Evolutionary conservation across 2,329 filamentous ascomycete genomes (phyloP).

Genomic region (Fusarium sp.): DNA sequence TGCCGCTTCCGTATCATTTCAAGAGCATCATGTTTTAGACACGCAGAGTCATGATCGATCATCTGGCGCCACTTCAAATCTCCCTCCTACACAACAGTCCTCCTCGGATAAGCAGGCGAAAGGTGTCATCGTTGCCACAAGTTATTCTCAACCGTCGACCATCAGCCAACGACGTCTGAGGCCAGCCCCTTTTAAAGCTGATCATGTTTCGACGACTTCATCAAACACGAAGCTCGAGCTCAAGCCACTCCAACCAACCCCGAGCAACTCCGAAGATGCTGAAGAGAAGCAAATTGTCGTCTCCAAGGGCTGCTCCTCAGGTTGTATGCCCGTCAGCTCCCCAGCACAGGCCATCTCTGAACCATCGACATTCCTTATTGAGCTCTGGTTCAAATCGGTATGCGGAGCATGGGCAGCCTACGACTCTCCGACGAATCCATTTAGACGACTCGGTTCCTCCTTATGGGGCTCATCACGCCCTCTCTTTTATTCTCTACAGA

Average conservation of each 20-base stretch:
- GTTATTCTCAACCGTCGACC: background rate
- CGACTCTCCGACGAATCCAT: conserved; percentile 33
- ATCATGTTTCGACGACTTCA: background rate
- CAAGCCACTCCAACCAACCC: background rate
- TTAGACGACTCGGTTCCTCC: conserved; percentile 26
- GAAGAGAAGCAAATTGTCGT: background rate
- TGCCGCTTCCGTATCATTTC: conserved; percentile 24
- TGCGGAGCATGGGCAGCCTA: conserved; percentile 39
- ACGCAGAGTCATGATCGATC: background rate
- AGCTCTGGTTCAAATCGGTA: conserved; percentile 38
- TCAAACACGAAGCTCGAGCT: conserved; percentile 2
- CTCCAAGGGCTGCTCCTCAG: background rate
- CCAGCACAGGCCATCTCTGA: conserved; percentile 28
- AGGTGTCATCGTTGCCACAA: fast-evolving
- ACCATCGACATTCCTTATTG: conserved; percentile 27
- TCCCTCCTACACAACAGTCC: background rate
- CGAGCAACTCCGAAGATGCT: background rate
- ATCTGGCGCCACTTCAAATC: background rate
- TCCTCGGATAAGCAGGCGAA: background rate
- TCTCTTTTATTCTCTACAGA: conserved; percentile 37
- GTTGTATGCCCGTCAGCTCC: background rate
- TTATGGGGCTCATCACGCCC: conserved; percentile 25
- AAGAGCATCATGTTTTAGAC: background rate
- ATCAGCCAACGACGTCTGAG: background rate
- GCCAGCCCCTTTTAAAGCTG: background rate